Evolutionary conservation across 2,329 filamentous ascomycete species (phyloP), one percentile per base, ranked within the genome.

Genomic region (Fusarium miscanthi): DNA sequence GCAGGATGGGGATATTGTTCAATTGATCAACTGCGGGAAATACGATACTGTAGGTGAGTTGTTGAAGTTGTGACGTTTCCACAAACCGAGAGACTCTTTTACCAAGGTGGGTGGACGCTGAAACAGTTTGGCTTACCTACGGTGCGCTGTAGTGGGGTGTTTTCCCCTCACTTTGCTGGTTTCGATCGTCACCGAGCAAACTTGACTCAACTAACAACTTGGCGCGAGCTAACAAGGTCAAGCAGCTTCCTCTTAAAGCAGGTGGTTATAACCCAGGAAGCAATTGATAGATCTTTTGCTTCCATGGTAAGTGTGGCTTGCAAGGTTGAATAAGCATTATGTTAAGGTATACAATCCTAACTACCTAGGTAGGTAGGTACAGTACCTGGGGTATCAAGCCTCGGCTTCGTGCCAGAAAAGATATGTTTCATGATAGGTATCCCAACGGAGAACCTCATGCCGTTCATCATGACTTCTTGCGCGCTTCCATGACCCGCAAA

Each of bases 401-500:
- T 63, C 48, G 46, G 48, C 59, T 53, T 46, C 21, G 38, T 57
- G 49, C 43, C 41, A 33, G 57, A 60, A 33, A 59, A 58, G 54
- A 63, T 38, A 56, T 60, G 54, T 72, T 57, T 66, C 53, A 74
- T 74, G 59, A 74, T 56, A 57, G 45, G 25, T 62, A 48, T 41
- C 19, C 31, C 46, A 49, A 43, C 23, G 31, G 56, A 63, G 57
- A 40, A 53, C 33, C 43, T 46, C 37, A 53, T 51, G 37, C n/a
- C n/a, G n/a, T 54, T 52, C 49, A 63, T 77, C 63, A 78, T 63
- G 68, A 69, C 74, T 79, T 79, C 75, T 87, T 87, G 49, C 85
- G 84, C 76, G 86, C 83, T 78, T 96, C 92, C 76, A 97, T 88
- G 33, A 94, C 93, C 64, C 89, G 89, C 85, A 97, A 84, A 59